Conservation (phyloP, 176 grass and related monocot species). For the Aegilops bicornis region DNA sequence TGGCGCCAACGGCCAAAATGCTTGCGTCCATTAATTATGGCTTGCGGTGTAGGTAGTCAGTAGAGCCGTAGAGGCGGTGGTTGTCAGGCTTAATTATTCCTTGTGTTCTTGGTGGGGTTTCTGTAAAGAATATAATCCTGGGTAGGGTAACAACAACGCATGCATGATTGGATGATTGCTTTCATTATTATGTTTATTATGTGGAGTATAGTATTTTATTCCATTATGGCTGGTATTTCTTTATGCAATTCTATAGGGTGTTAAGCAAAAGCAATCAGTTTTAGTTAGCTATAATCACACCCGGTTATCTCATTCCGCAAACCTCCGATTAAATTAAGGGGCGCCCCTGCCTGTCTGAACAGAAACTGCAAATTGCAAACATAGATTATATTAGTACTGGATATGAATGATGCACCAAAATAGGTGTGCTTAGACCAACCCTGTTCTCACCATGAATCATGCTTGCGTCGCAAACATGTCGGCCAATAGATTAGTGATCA, state of each 20-base stretch:
- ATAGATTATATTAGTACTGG: neutral
- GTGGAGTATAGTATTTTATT: neutral
- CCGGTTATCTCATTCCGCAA: neutral
- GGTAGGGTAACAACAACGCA: slow-evolving; percentile 1
- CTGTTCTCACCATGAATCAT: slow-evolving; percentile 10
- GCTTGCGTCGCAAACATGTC: slow-evolving; percentile 3
- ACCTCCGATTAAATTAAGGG: neutral
- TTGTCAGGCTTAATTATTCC: slow-evolving; percentile 40
- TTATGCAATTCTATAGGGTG: neutral
- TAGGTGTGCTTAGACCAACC: neutral
- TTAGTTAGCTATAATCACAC: neutral
- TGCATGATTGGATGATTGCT: neutral
- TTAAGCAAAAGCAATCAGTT: neutral
- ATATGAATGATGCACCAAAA: neutral
- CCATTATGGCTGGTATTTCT: neutral
- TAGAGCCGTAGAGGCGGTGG: slow-evolving; percentile 35
- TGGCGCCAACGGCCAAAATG: slow-evolving; percentile 18
- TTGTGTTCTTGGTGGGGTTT: slow-evolving; percentile 45
- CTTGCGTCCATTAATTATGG: slow-evolving; percentile 3
- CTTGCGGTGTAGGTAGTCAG: neutral
- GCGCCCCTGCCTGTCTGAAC: neutral
- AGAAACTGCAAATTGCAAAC: neutral
- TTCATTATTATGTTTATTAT: neutral
- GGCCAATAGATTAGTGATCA: neutral
- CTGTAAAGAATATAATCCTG: slow-evolving; percentile 1